Evolutionary conservation across 2,329 filamentous ascomycete species (phyloP).

Genomic region (Penicillium brevicompactum): DNA sequence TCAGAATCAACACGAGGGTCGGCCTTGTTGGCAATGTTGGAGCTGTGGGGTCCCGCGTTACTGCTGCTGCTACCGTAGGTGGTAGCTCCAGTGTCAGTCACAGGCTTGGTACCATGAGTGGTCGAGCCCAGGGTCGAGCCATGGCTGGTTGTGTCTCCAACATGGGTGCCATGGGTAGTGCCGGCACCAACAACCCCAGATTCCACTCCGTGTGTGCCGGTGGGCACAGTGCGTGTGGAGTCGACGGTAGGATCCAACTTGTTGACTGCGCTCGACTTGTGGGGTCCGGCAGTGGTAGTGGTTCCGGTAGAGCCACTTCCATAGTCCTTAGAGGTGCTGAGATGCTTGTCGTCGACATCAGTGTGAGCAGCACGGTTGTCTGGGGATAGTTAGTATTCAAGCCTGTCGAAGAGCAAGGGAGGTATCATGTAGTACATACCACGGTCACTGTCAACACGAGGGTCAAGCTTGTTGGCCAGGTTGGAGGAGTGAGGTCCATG

Average conservation of each 20-base stretch:
- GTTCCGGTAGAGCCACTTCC: not conserved
- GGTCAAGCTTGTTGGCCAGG: slow-evolving; percentile 22
- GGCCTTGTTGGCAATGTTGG: slow-evolving; percentile 21
- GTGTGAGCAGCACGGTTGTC: slow-evolving; percentile 10
- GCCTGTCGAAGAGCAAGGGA: not conserved
- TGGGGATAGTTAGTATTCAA: not conserved
- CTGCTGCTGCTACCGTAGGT: slow-evolving; percentile 2
- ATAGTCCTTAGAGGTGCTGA: not conserved
- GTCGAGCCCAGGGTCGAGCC: not conserved
- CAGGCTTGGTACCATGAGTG: not conserved
- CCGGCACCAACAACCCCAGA: too few species aligned
- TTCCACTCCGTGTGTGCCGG: not conserved
- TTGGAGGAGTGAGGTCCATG: slow-evolving; percentile 19
- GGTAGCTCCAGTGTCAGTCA: not conserved
- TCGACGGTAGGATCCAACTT: not conserved
- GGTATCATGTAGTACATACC: slow-evolving; percentile 8
- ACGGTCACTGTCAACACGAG: slow-evolving; percentile 19
- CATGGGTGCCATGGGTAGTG: not conserved
- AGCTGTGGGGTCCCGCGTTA: slow-evolving; percentile 21
- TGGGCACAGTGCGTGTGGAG: not conserved
- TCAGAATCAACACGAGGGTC: slow-evolving; percentile 31
- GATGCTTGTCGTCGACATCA: not conserved
- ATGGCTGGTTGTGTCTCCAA: not conserved
- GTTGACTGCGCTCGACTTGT: not conserved
- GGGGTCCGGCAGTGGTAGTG: not conserved